phyloP scores from a whole-genome alignment of 768 basidiomycete genomes.

The Inosperma sp. region DNA sequence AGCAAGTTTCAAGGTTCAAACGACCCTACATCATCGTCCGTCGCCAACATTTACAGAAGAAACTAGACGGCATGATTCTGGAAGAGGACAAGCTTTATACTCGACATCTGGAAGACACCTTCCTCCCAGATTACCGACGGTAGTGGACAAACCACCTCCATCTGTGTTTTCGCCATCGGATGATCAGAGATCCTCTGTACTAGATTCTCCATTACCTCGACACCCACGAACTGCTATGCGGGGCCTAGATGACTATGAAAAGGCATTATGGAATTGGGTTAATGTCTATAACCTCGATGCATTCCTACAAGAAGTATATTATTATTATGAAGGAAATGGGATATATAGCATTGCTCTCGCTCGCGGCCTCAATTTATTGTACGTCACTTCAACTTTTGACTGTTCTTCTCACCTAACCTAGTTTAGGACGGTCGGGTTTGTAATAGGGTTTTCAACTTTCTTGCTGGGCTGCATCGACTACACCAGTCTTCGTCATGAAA shows the following conservation, averaged over 20 bases:
- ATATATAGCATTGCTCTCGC: slow-evolving; percentile 92
- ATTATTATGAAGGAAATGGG: slow-evolving; percentile 95
- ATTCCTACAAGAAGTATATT: slow-evolving; percentile 92
- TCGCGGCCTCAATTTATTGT: slow-evolving; percentile 92
- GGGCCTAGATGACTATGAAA: slow-evolving; percentile 80
- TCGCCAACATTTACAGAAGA: slow-evolving; percentile 25
- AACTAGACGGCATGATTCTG: slow-evolving; percentile 20
- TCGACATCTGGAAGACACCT: slow-evolving; percentile 34
- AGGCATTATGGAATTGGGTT: slow-evolving; percentile 97
- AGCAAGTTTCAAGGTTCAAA: slow-evolving; percentile 82
- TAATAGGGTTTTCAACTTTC: slow-evolving; percentile 97
- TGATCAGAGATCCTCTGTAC: slow-evolving; percentile 30
- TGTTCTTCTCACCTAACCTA: slow-evolving; percentile 9
- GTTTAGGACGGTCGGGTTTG: slow-evolving; percentile 91
- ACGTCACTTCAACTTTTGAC: slow-evolving; percentile 35
- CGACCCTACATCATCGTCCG: slow-evolving; percentile 40
- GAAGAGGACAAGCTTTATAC: slow-evolving; percentile 48
- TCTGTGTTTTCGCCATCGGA: slow-evolving; percentile 55
- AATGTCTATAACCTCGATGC: slow-evolving; percentile 97
- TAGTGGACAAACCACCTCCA: slow-evolving; percentile 21
- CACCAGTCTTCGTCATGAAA: slow-evolving; percentile 64
- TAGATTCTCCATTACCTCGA: slow-evolving; percentile 29
- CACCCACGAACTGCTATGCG: slow-evolving; percentile 47
- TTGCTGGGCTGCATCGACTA: slow-evolving; percentile 94
- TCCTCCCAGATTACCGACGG: slow-evolving; percentile 26